Base-by-base conservation (phyloP, 2,329 filamentous ascomycete genomes). In the Talaromyces sp. region DNA sequence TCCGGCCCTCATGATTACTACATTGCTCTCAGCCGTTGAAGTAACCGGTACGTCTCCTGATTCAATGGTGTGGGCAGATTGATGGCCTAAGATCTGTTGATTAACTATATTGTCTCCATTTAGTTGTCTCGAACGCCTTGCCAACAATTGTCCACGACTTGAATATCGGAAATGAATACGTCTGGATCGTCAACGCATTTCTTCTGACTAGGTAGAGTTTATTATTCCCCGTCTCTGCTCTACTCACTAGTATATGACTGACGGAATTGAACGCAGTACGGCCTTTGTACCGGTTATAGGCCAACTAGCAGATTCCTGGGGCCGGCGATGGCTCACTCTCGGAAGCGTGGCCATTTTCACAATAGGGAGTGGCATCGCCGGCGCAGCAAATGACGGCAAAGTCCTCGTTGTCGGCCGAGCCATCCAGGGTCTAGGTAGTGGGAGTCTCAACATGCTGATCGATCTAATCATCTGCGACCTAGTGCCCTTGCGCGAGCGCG, bases 381-480 rank as follows among this genome's bases (percentile, higher is more conserved):
- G 81, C 0, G 77, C 75, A 0, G 78, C 83, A 0, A 72, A 63
- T 0, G 76, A 61, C 6, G 70, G 69, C 0, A 63, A 61, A 0
- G 77, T 78, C 65, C 70, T 87, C 1, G 82, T 87, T 15, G 75
- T 72, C 61, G 81, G 80, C n/a, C 75, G 83, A 0, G 74, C 75
- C 0, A 66, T 86, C 1, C 81, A 86, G 57, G 84, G 84, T 0
- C 63, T 80, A 1, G 80, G 79, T 0, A 74, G 70, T 1, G 78
- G 76, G 1, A 79, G 79, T 0, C 72, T 78, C 62, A 64, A 61
- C 19, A 56, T 69, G 2, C 62, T 80, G 53, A 72, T 71, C 0
- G 75, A 78, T 35, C 72, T 80, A 22, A 68, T 80, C 1, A 69
- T 79, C 3, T 73, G 73, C 13, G 77, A 80, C 59, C 68, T 80